A percentile compares a stretch with the other conserved stretches of the same genome.
phyloP scores from a whole-genome alignment of 495 filamentous ascomycete species.

The Sordaria brevicollis region DNA sequence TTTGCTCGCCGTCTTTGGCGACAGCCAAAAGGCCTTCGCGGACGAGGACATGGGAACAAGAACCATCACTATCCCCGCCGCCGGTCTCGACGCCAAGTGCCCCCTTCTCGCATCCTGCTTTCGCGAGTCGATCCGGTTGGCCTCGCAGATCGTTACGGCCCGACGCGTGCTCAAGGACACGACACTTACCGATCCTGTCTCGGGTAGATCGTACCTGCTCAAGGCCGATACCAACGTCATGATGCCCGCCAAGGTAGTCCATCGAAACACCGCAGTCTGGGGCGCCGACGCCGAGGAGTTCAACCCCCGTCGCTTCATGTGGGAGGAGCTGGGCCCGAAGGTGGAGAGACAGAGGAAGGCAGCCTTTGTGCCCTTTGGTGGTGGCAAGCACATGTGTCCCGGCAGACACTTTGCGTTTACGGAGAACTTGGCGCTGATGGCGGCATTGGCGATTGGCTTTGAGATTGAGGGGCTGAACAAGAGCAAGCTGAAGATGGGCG shows the following conservation, averaged over 20 bases:
- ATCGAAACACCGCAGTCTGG: constrained; percentile 21
- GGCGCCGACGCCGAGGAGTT: constrained; percentile 20
- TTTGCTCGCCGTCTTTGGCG: neutral
- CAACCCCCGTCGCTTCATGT: constrained; percentile 23
- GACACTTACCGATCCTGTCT: constrained; percentile 8
- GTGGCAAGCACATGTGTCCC: constrained; percentile 34
- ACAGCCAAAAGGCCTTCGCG: neutral
- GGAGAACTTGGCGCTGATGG: constrained; percentile 27
- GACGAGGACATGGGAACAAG: neutral
- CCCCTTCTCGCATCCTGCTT: constrained; percentile 7
- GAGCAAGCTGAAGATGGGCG: neutral
- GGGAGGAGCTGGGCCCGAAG: constrained; percentile 5
- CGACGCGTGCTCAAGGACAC: constrained; percentile 24
- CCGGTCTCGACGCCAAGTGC: neutral
- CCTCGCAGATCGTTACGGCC: constrained; percentile 2
- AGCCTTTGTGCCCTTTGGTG: constrained; percentile 33
- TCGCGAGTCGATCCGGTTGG: constrained; percentile 14
- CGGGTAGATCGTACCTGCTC: constrained; percentile 21
- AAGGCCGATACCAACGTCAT: constrained; percentile 24
- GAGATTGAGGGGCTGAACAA: constrained; percentile 16
- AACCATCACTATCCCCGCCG: neutral
- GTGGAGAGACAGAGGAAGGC: constrained; percentile 7
- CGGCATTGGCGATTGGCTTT: constrained; percentile 26
- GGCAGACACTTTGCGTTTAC: constrained; percentile 34
- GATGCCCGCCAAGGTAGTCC: constrained; percentile 13